These are phyloP conservation scores for Nakaseomyces sp. DNA, from an alignment of 1,139 yeast species.

Conservation along the genomic window DNA sequence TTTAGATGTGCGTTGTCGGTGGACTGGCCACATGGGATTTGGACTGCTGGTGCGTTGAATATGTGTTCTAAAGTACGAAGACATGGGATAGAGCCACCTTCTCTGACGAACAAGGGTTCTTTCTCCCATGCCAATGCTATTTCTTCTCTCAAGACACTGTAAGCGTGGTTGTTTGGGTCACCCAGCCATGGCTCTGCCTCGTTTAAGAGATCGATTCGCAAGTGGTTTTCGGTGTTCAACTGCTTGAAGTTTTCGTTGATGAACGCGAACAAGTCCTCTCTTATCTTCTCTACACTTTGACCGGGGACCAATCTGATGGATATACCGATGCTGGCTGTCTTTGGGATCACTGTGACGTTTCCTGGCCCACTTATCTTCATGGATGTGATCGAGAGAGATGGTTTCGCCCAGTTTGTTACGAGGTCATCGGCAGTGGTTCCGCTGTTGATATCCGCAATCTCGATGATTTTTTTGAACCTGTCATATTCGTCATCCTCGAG, in stretches of 20 bases:
- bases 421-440: slow-evolving; percentile 41
- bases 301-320: slow-evolving; percentile 87
- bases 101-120: slow-evolving; percentile 75
- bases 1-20: slow-evolving; percentile 90
- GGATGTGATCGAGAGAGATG: slow-evolving; percentile 84
- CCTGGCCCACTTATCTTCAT: slow-evolving; percentile 84
- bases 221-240: slow-evolving; percentile 50
- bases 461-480: slow-evolving; percentile 54
- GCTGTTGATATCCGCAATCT: slow-evolving; percentile 34
- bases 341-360: slow-evolving; percentile 84
- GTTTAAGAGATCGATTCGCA: slow-evolving; percentile 55
- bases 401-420: slow-evolving; percentile 83
- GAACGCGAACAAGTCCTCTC: slow-evolving; percentile 40
- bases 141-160: slow-evolving; percentile 52
- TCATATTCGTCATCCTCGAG: slow-evolving; percentile 47
- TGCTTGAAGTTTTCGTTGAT: slow-evolving; percentile 39
- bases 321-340: slow-evolving; percentile 61
- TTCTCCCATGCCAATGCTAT: slow-evolving; percentile 55
- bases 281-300: slow-evolving; percentile 58
- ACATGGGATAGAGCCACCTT: slow-evolving; percentile 95
- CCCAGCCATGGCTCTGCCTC: slow-evolving; percentile 98
- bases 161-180: slow-evolving; percentile 66
- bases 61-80: slow-evolving; percentile 75
- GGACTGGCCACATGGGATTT: slow-evolving; percentile 93
- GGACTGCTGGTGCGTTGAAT: slow-evolving; percentile 84